A percentile compares a stretch with the other conserved stretches of the same genome.
Conservation (phyloP, 176 grass and related monocot species). For the Juncus inflexus region DNA sequence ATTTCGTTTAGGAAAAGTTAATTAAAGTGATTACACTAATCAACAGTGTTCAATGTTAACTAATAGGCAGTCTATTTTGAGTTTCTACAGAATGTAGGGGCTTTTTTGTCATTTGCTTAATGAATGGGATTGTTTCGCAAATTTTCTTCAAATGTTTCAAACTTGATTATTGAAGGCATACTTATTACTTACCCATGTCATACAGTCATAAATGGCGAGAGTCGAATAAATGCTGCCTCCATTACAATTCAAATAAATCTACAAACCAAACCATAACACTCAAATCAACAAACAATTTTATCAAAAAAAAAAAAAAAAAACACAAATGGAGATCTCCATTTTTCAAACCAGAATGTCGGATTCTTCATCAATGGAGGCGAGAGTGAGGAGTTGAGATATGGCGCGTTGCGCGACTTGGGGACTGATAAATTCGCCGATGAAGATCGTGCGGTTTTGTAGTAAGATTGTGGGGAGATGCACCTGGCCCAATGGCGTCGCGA, state of each 20-base stretch:
- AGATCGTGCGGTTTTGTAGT: conserved; percentile 79
- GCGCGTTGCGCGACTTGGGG: conserved; percentile 88
- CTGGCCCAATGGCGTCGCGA: conserved; percentile 64
- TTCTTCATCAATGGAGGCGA: conserved; percentile 75
- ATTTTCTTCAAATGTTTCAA: not conserved
- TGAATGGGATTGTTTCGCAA: not conserved
- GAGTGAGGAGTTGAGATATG: conserved; percentile 87
- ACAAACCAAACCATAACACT: conserved; percentile 26
- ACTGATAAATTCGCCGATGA: conserved; percentile 85
- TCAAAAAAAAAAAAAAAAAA: conserved; percentile 6
- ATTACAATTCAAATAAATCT: conserved; percentile 88
- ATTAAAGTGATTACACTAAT: no score
- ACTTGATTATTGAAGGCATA: no score
- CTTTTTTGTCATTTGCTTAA: no score
- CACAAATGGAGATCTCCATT: not conserved
- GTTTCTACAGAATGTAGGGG: no score
- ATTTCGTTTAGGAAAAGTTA: no score
- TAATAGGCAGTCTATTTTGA: no score
- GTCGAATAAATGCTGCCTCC: conserved; percentile 89
- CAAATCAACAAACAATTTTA: conserved; percentile 23
- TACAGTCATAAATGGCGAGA: conserved; percentile 94
- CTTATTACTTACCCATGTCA: conserved; percentile 70
- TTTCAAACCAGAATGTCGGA: conserved; percentile 70
- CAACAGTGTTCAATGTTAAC: no score
- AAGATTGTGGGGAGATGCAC: conserved; percentile 70